Evolutionary conservation across 345 rosid genomes (phyloP), one percentile per base, ranked within the genome.

Genomic region (Mallotus nudiflorus): DNA sequence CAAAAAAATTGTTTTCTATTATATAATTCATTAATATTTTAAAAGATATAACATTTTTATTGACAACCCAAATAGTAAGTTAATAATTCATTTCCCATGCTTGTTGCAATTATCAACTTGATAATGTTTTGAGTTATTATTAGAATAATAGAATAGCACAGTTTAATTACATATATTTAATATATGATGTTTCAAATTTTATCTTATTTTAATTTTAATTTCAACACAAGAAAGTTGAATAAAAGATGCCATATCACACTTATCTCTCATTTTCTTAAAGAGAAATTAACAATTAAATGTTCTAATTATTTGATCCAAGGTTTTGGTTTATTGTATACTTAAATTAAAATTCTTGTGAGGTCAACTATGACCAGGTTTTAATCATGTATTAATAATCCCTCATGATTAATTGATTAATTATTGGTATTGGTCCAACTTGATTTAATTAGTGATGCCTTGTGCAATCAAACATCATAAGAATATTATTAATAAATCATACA

Each of bases 241-340:
- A n/a, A n/a, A n/a, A n/a, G n/a, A n/a, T n/a, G n/a, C n/a, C n/a
- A n/a, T n/a, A n/a, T n/a, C n/a, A n/a, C n/a, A n/a, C n/a, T n/a
- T n/a, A 22, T 39, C 18, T 35, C 13, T 31, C 6, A 4, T 57
- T 44, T 69, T 20, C 3, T 4, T 58, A 4, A 13, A 31, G 7
- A 31, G 8, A 28, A n/a, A 56, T 56, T 56, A 28, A 24, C 2
- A 11, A 53, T 35, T 48, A 2, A 4, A 16, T 48, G 3, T 48
- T 48, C n/a, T n/a, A 16, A 10, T 60, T 60, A 45, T 48, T 71
- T 57, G 67, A 57, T 70, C 71, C 68, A 74, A 68, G 70, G 35
- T 75, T 68, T 50, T 46, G 42, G 44, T 13, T 50, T 39, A 40
- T 12, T 42, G 14, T 42, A 12, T 42, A 42, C 13, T 22, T 52